Conservation (phyloP, 495 filamentous ascomycete genomes). For the Talaromyces adpressus region DNA sequence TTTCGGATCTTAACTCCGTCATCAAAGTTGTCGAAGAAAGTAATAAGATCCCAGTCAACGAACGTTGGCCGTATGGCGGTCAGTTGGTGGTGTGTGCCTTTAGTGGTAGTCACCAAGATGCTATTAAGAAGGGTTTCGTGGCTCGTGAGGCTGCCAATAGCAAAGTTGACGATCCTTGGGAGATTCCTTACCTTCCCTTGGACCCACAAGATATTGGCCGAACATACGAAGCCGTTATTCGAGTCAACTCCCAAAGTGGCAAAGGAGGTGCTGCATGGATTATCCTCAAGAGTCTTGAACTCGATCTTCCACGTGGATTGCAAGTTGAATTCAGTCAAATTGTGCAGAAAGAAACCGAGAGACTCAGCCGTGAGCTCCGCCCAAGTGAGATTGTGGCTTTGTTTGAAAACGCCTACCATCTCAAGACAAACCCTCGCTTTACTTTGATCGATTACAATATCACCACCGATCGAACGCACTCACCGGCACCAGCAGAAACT, state of each 20-base stretch:
- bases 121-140: conserved; percentile 95
- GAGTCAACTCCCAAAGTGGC: conserved; percentile 92
- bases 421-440: conserved; percentile 75
- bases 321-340: conserved; percentile 87
- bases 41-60: conserved; percentile 92
- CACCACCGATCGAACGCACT: conserved; percentile 71
- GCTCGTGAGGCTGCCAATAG: conserved; percentile 53
- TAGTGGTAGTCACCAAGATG: conserved; percentile 90
- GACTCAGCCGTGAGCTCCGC: conserved; percentile 71
- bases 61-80: conserved; percentile 75
- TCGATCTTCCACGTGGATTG: conserved; percentile 87
- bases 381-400: conserved; percentile 74
- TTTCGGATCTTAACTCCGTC: conserved; percentile 80
- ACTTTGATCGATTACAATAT: conserved; percentile 89
- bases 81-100: conserved; percentile 85
- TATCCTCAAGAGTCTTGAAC: conserved; percentile 77
- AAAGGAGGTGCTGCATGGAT: conserved; percentile 96
- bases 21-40: conserved; percentile 86
- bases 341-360: conserved; percentile 72
- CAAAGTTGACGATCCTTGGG: conserved; percentile 55
- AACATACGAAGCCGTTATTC: conserved; percentile 95
- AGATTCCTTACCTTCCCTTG: conserved; percentile 85
- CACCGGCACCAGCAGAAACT: conserved; percentile 60
- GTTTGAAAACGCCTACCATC: conserved; percentile 83
- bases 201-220: conserved; percentile 92